phyloP scores from a whole-genome alignment of 371 early-diverging fungal species.

The Coemansia sp. region DNA sequence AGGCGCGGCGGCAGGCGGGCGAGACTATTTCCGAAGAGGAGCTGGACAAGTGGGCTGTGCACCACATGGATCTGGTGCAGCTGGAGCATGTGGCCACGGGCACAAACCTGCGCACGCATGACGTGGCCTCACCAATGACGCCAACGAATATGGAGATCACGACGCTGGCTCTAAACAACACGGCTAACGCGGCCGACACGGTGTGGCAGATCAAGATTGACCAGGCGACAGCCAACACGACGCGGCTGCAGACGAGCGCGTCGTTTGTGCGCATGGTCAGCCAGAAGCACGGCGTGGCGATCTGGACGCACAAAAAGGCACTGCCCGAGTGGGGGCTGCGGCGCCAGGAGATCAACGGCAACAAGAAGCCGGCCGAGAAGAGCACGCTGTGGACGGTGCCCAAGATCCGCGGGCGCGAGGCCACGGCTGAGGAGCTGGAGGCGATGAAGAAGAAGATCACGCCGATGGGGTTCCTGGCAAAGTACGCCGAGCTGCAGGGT shows the following conservation, averaged over 20 bases:
- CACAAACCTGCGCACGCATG: slow-evolving; percentile 85
- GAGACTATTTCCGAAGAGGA: slow-evolving; percentile 38
- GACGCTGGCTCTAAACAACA: slow-evolving; percentile 68
- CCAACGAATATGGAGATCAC: slow-evolving; percentile 97
- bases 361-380: slow-evolving; percentile 76
- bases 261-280: slow-evolving; percentile 70
- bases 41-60: slow-evolving; percentile 52
- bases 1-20: slow-evolving; percentile 24
- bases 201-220: slow-evolving; percentile 50
- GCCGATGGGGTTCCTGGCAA: slow-evolving; percentile 66
- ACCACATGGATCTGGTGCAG: slow-evolving; percentile 66
- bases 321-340: slow-evolving; percentile 96
- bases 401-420: slow-evolving; percentile 66
- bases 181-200: slow-evolving; percentile 41
- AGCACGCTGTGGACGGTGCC: slow-evolving; percentile 77
- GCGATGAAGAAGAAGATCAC: slow-evolving; percentile 49
- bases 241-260: slow-evolving; percentile 59
- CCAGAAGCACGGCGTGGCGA: slow-evolving; percentile 74
- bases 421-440: slow-evolving; percentile 35
- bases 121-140: slow-evolving; percentile 96
- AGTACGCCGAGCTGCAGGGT: slow-evolving; percentile 87
- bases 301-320: slow-evolving; percentile 71
- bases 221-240: slow-evolving; percentile 20
- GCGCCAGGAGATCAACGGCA: slow-evolving; percentile 96
- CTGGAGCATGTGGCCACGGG: slow-evolving; percentile 68